Evolutionary conservation across 1,139 yeast species (phyloP), one percentile per base, ranked within the genome.

Genomic region (Magnusiomyces sp.): DNA sequence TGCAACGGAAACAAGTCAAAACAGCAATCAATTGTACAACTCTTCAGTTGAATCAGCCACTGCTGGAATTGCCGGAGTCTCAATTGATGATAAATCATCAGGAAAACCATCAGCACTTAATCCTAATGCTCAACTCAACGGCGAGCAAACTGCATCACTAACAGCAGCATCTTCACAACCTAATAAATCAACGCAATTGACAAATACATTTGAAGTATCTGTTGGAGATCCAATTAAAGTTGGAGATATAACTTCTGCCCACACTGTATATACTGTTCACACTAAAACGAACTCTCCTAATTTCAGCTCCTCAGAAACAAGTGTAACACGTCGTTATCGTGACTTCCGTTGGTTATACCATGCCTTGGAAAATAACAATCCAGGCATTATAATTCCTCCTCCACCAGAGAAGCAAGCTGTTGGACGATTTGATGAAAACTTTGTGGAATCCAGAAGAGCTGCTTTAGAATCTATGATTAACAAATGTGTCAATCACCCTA

Each of bases 351-450:
- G 97, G 97, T 74, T 92, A 29, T 90, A 88, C 66, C 88, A 88
- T 58, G 96, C 92, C 59, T 71, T 92, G 34, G 88, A 86, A 61
- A 78, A 79, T 56, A 87, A 83, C 59, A 89, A 92, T 62, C 95
- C 95, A 32, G 98, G 98, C 0, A 73, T 77, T 52, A 83, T 94
- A 40, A 82, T 94, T 29, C 98, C 98, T 0, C 96, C 98, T 0
- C 97, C 98, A 10, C 98, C 99, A 1, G 87, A 88, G 38, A 94
- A 94, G 62, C 97, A 92, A 66, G 86, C 88, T 0, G 83, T 90
- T 52, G 97, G 96, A 2, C 73, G 95, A 56, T 84, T 83, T 67
- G 87, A 88, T 61, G 90, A 86, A 58, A 89, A 82, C 60, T 89
- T 92, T 61, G 81, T 92, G 49, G 97, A 90, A 63, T 80, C 80